A percentile compares a stretch with the other conserved stretches of the same genome.
Evolutionary conservation across 106 monocot species (phyloP).

Genomic region (Dioscorea alata): DNA sequence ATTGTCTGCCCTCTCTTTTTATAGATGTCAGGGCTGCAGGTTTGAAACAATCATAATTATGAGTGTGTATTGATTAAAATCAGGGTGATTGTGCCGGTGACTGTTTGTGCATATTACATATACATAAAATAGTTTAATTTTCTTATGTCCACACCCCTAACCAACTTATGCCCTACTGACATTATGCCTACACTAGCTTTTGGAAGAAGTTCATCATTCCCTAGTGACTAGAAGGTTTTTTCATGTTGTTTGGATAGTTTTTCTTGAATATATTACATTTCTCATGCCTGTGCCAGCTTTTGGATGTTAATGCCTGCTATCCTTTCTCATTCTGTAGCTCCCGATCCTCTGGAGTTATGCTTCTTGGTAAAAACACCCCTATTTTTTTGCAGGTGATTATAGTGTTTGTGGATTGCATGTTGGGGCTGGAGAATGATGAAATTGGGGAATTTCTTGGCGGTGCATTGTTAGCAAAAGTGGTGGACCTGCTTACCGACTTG

Average conservation of each 20-base stretch:
- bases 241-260: too few relatives aligned
- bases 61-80: too few relatives aligned
- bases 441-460: conserved; percentile 66
- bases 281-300: background rate
- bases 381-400: conserved; percentile 38
- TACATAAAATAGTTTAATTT: background rate
- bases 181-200: background rate
- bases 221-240: background rate
- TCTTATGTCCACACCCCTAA: background rate
- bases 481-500: conserved; percentile 69
- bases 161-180: too few relatives aligned
- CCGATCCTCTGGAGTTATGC: background rate
- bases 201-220: background rate
- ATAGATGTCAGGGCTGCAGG: too few relatives aligned
- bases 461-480: conserved; percentile 50
- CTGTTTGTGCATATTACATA: background rate
- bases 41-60: too few relatives aligned
- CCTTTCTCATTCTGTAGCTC: background rate
- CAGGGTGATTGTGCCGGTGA: too few relatives aligned
- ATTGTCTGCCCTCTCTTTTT: background rate
- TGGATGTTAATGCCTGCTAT: background rate
- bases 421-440: conserved; percentile 50
- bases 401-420: conserved; percentile 71
- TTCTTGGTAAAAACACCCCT: background rate
- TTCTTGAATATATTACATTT: too few relatives aligned